Evolutionary conservation across 2,329 filamentous ascomycete species (phyloP).

Genomic region (Pyricularia pennisetigena): DNA sequence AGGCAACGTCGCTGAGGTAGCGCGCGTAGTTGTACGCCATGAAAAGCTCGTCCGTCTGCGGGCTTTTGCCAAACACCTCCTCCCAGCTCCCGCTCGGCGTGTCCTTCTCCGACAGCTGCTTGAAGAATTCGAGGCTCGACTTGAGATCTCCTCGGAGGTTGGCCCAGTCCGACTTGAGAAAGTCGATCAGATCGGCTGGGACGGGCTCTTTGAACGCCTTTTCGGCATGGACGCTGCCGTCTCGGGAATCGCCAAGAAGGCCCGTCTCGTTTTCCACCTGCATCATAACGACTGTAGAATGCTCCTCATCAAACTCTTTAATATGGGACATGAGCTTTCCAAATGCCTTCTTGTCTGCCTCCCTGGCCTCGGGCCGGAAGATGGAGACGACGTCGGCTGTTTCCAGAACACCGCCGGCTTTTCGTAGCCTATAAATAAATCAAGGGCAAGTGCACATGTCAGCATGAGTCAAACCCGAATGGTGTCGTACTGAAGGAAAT

Average conservation of each 20-base stretch:
- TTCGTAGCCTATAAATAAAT: too few relatives aligned
- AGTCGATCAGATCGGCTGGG: conserved; percentile 11
- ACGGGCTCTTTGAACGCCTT: conserved; percentile 24
- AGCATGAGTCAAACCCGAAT: too few relatives aligned
- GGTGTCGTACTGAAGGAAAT: too few relatives aligned
- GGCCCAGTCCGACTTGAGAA: conserved; percentile 5
- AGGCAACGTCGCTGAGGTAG: conserved; percentile 23
- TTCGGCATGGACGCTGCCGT: conserved; percentile 30
- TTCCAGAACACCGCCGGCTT: conserved; percentile 14
- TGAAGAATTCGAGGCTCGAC: conserved; percentile 7
- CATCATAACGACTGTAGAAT: conserved; percentile 43
- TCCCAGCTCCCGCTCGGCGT: conserved; percentile 14
- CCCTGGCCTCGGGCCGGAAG: conserved; percentile 12
- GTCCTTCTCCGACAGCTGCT: background rate
- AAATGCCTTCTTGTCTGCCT: conserved; percentile 18
- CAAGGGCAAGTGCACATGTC: too few relatives aligned
- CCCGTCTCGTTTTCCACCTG: conserved; percentile 49
- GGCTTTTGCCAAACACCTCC: conserved; percentile 17
- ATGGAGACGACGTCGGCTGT: conserved; percentile 19
- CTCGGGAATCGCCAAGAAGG: conserved; percentile 39
- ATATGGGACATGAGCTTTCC: conserved; percentile 20
- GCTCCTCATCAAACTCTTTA: conserved; percentile 29
- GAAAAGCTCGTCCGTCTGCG: conserved; percentile 22
- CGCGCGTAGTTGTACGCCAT: conserved; percentile 25
- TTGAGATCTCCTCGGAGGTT: conserved; percentile 11